These are phyloP conservation scores for Didymella keratinophila DNA, from an alignment of 2,329 filamentous ascomycete genomes.

Conservation along the genomic window DNA sequence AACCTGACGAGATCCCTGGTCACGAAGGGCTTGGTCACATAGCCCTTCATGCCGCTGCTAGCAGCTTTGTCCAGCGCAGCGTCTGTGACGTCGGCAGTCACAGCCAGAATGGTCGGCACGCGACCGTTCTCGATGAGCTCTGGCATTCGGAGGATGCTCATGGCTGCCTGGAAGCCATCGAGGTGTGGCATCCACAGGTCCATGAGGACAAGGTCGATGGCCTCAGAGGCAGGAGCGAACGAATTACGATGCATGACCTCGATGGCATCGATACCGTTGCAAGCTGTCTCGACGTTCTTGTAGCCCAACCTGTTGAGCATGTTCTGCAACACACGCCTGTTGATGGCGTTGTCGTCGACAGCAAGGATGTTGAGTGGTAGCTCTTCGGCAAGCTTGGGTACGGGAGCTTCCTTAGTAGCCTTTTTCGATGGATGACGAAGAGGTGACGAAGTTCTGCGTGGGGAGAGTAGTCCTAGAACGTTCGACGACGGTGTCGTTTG, in stretches of 20 bases:
- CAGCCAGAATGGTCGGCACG: conserved; percentile 63
- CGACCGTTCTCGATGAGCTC: conserved; percentile 42
- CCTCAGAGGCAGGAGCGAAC: conserved; percentile 31
- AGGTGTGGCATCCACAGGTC: conserved; percentile 80
- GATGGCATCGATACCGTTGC: conserved; percentile 73
- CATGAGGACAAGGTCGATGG: conserved; percentile 73
- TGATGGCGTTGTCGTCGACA: conserved; percentile 77
- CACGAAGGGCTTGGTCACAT: conserved; percentile 74
- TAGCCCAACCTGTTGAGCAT: conserved; percentile 75
- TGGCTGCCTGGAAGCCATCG: conserved; percentile 74
- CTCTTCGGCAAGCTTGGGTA: conserved; percentile 60
- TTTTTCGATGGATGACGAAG: conserved; percentile 37
- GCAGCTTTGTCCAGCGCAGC: conserved; percentile 67
- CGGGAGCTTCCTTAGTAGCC: conserved; percentile 31
- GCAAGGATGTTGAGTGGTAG: conserved; percentile 73
- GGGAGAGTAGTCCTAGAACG: conserved; percentile 36
- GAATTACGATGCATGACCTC: conserved; percentile 61
- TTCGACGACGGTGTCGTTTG: conserved; percentile 20
- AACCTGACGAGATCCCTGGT: conserved; percentile 68
- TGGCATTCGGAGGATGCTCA: conserved; percentile 65
- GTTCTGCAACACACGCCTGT: conserved; percentile 70
- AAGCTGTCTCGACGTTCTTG: conserved; percentile 67
- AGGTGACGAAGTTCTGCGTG: conserved; percentile 41
- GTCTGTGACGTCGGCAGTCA: conserved; percentile 72
- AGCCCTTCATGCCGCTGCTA: conserved; percentile 71